These are phyloP conservation scores for Tetrapisispora fleetii DNA, from an alignment of 805 yeast species.

Conservation along the genomic window DNA sequence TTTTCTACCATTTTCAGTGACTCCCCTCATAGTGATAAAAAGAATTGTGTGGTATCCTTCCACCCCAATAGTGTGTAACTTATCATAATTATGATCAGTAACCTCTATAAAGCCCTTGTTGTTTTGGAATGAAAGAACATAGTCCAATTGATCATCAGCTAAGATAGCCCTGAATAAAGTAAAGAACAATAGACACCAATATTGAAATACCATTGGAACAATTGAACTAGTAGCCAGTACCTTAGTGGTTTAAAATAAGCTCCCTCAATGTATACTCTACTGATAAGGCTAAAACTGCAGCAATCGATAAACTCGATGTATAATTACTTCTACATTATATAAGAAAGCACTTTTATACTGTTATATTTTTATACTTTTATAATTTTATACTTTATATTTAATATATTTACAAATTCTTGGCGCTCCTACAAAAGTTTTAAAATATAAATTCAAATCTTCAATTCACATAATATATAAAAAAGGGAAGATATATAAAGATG, in stretches of 20 bases:
- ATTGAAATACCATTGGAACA: not conserved
- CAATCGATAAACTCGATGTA: no score
- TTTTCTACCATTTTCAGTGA: slow-evolving; percentile 33
- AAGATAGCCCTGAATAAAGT: not conserved
- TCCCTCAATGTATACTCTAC: not conserved
- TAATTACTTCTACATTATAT: no score
- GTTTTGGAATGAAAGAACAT: slow-evolving; percentile 14
- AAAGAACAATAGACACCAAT: not conserved
- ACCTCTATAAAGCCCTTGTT: slow-evolving; percentile 35
- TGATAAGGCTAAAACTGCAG: no score
- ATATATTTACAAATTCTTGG: no score
- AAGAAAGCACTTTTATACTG: no score
- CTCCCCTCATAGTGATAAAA: slow-evolving; percentile 41
- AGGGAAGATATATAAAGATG: no score
- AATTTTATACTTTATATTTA: no score
- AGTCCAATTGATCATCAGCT: slow-evolving; percentile 1
- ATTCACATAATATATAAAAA: no score
- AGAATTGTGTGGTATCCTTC: slow-evolving; percentile 44
- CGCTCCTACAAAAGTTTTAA: no score
- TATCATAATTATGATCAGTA: slow-evolving; percentile 32
- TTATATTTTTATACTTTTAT: no score
- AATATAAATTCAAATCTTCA: no score
- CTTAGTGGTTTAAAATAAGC: not conserved
- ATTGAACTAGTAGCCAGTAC: not conserved
- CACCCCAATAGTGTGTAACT: slow-evolving; percentile 34